A percentile compares a stretch with the other conserved stretches of the same genome.
These are phyloP conservation scores for Mortierella sp. DNA, from an alignment of 371 early-diverging fungal species.

Conservation along the genomic window DNA sequence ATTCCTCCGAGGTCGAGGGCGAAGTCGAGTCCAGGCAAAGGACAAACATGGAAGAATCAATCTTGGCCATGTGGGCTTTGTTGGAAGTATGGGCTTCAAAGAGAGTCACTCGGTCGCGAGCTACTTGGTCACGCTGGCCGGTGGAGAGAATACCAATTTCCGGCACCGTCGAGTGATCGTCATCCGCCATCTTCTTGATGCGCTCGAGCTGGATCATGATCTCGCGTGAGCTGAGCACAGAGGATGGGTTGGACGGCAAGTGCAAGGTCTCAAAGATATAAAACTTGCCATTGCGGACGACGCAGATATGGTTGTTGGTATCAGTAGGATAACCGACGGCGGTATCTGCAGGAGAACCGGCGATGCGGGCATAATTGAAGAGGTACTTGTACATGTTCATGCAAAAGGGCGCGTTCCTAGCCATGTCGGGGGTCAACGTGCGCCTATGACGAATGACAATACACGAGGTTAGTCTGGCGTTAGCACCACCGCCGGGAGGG, in stretches of 20 bases:
- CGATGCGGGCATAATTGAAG: conserved; percentile 70
- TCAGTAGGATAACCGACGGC: conserved; percentile 58
- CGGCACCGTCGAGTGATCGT: conserved; percentile 37
- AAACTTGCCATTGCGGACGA: conserved; percentile 71
- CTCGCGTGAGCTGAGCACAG: conserved; percentile 54
- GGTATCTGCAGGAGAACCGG: conserved; percentile 64
- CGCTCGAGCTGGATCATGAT: conserved; percentile 54
- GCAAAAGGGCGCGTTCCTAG: conserved; percentile 71
- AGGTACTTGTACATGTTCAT: conserved; percentile 74
- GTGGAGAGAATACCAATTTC: conserved; percentile 66
- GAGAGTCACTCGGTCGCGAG: conserved; percentile 68
- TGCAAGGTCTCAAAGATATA: conserved; percentile 76
- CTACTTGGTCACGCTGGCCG: conserved; percentile 64
- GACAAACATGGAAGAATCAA: conserved; percentile 86
- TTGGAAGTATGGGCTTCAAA: conserved; percentile 75
- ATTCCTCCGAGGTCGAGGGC: conserved; percentile 88
- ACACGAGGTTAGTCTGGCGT: neutral
- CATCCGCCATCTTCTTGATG: conserved; percentile 54
- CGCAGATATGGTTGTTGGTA: conserved; percentile 67
- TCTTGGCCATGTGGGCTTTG: conserved; percentile 72
- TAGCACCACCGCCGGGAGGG: too few species aligned
- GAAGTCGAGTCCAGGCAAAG: conserved; percentile 86
- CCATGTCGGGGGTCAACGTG: conserved; percentile 70
- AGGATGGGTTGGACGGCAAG: conserved; percentile 58
- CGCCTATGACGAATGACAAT: conserved; percentile 31